Evolutionary conservation across 768 basidiomycete species (phyloP), one percentile per base, ranked within the genome.

Genomic region (Kwoniella heveanensis): DNA sequence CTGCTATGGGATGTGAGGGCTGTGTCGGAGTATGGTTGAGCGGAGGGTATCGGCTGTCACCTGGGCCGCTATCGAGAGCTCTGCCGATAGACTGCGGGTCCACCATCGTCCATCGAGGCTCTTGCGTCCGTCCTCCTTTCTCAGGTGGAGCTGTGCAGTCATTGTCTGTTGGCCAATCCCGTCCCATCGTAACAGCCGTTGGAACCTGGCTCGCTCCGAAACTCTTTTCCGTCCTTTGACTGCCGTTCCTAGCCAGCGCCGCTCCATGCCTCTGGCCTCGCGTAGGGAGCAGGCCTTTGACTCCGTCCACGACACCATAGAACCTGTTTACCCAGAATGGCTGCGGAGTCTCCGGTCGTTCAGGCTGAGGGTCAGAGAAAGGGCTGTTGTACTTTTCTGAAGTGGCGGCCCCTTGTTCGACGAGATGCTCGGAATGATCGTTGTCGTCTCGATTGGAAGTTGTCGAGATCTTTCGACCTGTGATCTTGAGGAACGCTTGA

Each of bases 271-370:
- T 54, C 48, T 65, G 60, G 17, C 73, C 71, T 15, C 71, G 25
- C 22, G 66, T 71, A 1, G 76, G 76, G 36, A 74, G 70, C 46
- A 69, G 24, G 5, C 69, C 57, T 48, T 57, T 69, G 3, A 66
- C 59, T n/a, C 47, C 51, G 25, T 63, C 63, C 10, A 65, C 52
- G 15, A 54, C 67, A 0, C 69, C 59, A 29, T 67, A 69, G 26
- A 72, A 74, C 25, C 53, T 64, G 57, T 72, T 63, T 1, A 74
- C 69, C 76, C 76, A 76, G 47, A 76, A 70, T n/a, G 55, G 66
- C 1, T 60, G 57, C 4, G 69, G 64, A 22, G 67, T 69, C 49
- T 52, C 56, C 2, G 52, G 29, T 37, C 62, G 24, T 44, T 30
- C 36, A 8, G 48, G 57, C 27, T 30, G 57, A 37, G 48, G 54